Percentiles rank a stretch among this genome's conserved stretches.
Evolutionary conservation across 1,139 yeast species (phyloP).

Genomic region (Blastobotrys apis): DNA sequence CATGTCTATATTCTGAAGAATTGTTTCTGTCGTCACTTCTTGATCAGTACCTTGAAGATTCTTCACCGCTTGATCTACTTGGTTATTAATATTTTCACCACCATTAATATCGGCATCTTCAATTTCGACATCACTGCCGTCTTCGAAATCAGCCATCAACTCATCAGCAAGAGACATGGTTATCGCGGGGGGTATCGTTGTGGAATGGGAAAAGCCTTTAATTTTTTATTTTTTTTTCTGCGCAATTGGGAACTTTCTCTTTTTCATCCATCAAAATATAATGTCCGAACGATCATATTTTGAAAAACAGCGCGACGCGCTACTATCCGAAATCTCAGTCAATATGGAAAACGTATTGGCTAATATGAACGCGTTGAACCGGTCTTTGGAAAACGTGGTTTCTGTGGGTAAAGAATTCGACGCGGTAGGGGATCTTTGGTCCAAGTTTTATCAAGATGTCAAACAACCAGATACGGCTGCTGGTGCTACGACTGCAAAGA

Average conservation of each 20-base stretch:
- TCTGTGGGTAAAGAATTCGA: slow-evolving; percentile 56
- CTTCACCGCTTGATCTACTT: slow-evolving; percentile 2
- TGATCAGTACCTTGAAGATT: slow-evolving; percentile 3
- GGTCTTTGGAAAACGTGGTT: slow-evolving; percentile 48
- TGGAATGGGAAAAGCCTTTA: background rate
- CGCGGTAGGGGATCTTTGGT: slow-evolving; percentile 48
- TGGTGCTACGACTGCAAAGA: too few relatives aligned
- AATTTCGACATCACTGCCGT: slow-evolving; percentile 26
- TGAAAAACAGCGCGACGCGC: slow-evolving; percentile 43
- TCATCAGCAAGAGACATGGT: slow-evolving; percentile 38
- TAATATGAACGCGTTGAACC: slow-evolving; percentile 47
- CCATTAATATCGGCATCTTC: slow-evolving; percentile 16
- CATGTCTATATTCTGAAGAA: slow-evolving; percentile 3
- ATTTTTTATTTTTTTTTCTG: too few relatives aligned
- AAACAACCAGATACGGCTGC: slow-evolving; percentile 5
- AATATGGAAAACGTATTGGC: slow-evolving; percentile 50
- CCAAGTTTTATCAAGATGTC: slow-evolving; percentile 45
- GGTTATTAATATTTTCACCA: slow-evolving; percentile 7
- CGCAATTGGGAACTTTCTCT: too few relatives aligned
- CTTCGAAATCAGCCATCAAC: slow-evolving; percentile 37
- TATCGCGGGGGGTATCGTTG: background rate
- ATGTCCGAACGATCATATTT: slow-evolving; percentile 28
- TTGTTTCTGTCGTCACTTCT: slow-evolving; percentile 1
- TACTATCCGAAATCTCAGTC: slow-evolving; percentile 40
- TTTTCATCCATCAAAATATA: too few relatives aligned